These are phyloP conservation scores for Xerocomellus amylosporus DNA, from an alignment of 768 basidiomycete species.

Conservation along the genomic window DNA sequence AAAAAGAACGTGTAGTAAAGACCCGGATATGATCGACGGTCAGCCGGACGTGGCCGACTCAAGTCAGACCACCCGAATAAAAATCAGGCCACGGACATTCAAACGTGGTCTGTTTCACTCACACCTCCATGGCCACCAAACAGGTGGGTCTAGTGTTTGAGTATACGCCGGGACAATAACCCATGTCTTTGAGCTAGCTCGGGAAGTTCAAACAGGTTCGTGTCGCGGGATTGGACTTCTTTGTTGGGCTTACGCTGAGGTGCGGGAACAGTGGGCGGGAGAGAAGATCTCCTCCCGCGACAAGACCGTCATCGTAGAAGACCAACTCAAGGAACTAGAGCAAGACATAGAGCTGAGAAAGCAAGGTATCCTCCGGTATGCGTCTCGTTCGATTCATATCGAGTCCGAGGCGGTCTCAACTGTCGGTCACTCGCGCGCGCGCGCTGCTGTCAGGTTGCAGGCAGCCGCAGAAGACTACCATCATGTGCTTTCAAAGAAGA, in stretches of 20 bases:
- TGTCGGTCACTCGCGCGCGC: not conserved
- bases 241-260: constrained; percentile 17
- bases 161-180: not conserved
- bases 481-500: constrained; percentile 70
- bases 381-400: constrained; percentile 4
- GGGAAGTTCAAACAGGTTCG: constrained; percentile 76
- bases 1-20: not conserved
- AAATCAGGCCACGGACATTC: constrained; percentile 12
- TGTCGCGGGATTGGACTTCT: constrained; percentile 2
- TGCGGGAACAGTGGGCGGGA: constrained; percentile 68
- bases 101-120: not conserved
- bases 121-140: constrained; percentile 58
- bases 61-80: constrained; percentile 18
- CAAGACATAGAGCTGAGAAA: constrained; percentile 79
- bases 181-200: constrained; percentile 43
- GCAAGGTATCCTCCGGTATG: constrained; percentile 71
- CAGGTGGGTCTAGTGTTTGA: constrained; percentile 42
- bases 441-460: constrained; percentile 50
- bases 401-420: not conserved
- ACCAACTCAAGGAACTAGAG: constrained; percentile 80
- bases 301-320: constrained; percentile 65
- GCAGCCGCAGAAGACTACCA: constrained; percentile 72
- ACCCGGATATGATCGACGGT: constrained; percentile 3
- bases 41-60: constrained; percentile 14
- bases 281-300: constrained; percentile 85